Percentiles rank a stretch among this genome's conserved stretches.
Conservation (phyloP, 371 early-diverging fungal genomes). For the Dinochytrium kinnereticum region DNA sequence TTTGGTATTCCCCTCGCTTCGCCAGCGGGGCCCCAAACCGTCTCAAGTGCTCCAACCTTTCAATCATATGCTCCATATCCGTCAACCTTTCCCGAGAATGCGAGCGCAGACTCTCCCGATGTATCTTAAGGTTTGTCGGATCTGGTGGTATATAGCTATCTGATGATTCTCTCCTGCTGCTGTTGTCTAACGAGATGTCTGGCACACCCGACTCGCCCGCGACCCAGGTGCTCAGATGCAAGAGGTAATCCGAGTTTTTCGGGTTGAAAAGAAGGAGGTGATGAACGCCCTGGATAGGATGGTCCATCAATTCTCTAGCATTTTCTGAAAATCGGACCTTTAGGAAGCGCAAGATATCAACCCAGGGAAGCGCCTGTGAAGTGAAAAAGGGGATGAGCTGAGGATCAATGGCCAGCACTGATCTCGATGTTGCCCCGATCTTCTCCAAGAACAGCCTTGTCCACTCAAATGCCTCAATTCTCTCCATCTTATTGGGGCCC, state of each 20-base stretch:
- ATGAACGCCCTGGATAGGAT: conserved; percentile 18
- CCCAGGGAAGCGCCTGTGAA: conserved; percentile 40
- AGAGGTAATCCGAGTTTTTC: conserved; percentile 48
- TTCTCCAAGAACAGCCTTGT: conserved; percentile 53
- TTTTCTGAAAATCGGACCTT: background rate
- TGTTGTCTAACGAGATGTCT: background rate
- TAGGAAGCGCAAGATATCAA: conserved; percentile 36
- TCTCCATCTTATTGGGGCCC: background rate
- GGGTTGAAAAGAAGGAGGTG: conserved; percentile 53
- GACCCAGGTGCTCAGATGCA: conserved; percentile 42
- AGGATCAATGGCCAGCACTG: conserved; percentile 39
- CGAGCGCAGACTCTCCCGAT: background rate
- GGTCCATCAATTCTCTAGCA: conserved; percentile 35
- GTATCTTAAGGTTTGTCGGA: background rate
- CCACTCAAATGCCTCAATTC: conserved; percentile 44
- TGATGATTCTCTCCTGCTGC: background rate
- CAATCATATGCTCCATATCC: conserved; percentile 14
- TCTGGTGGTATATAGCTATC: too few relatives aligned
- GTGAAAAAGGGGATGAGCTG: conserved; percentile 32
- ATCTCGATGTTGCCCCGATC: conserved; percentile 45
- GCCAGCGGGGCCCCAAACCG: conserved; percentile 17
- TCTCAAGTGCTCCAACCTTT: conserved; percentile 5
- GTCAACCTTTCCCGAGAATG: background rate
- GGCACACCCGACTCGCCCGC: conserved; percentile 16
- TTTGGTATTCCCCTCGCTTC: conserved; percentile 22